Evolutionary conservation across 192 early-diverging fungal species (phyloP).

Genomic region (Endogone sp.): DNA sequence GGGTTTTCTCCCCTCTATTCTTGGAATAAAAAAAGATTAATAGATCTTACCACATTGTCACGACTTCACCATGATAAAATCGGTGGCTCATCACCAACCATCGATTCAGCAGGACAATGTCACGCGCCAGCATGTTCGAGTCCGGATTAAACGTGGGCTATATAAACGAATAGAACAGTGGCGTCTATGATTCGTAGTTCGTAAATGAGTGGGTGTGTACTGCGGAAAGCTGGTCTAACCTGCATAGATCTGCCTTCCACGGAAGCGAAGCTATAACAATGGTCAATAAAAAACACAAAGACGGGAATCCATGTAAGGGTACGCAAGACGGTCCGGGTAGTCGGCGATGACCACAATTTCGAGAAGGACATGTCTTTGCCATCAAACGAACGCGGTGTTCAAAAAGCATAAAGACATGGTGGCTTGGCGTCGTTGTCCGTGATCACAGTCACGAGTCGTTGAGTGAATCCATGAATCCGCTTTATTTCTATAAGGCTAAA

Average conservation of each 20-base stretch:
- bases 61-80: constrained; percentile 65
- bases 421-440: not conserved
- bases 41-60: constrained; percentile 48
- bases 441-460: too few species aligned
- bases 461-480: too few species aligned
- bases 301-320: constrained; percentile 47
- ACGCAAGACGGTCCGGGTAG: constrained; percentile 12
- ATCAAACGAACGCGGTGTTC: not conserved
- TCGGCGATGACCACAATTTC: constrained; percentile 8
- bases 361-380: not conserved
- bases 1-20: too few species aligned
- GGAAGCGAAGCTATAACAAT: constrained; percentile 43
- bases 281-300: constrained; percentile 42
- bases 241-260: constrained; percentile 56
- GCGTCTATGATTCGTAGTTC: not conserved
- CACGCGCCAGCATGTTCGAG: constrained; percentile 53
- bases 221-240: constrained; percentile 15
- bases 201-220: not conserved
- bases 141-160: constrained; percentile 77
- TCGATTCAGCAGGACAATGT: constrained; percentile 66
- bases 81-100: constrained; percentile 41
- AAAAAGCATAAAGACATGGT: not conserved
- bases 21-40: not conserved
- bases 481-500: too few species aligned
- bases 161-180: not conserved